Evolutionary conservation across 306 rosid genomes (phyloP).

Genomic region (Citrullus mucosospermus): DNA sequence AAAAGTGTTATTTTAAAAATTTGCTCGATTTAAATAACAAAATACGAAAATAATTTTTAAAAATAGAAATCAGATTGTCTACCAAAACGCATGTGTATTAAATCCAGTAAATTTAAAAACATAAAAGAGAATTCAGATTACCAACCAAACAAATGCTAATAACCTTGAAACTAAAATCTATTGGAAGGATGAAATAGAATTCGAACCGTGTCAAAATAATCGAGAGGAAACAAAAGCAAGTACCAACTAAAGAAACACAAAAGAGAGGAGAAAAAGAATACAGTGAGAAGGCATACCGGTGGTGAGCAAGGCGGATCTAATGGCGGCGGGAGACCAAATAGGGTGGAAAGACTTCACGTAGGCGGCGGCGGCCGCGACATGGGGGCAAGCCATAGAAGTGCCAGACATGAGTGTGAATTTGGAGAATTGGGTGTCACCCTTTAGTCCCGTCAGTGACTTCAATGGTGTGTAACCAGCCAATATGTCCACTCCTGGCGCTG

Average conservation of each 20-base stretch:
- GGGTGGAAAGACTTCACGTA: conserved; percentile 71
- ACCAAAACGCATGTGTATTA: too few relatives aligned
- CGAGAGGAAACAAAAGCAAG: too few relatives aligned
- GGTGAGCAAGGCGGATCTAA: conserved; percentile 49
- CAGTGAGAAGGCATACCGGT: conserved; percentile 30
- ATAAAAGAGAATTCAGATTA: too few relatives aligned
- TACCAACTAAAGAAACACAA: not conserved
- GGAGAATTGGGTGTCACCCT: conserved; percentile 71
- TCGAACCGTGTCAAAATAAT: not conserved
- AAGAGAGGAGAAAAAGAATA: not conserved
- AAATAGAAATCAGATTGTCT: too few relatives aligned
- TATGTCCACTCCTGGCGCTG: conserved; percentile 74
- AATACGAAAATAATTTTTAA: too few relatives aligned
- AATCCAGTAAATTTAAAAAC: too few relatives aligned
- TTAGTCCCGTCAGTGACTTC: conserved; percentile 50
- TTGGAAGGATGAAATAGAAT: not conserved
- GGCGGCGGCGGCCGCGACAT: conserved; percentile 76
- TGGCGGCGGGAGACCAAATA: not conserved
- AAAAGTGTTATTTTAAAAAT: too few relatives aligned
- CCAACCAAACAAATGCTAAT: too few relatives aligned
- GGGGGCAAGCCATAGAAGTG: conserved; percentile 97
- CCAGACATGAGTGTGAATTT: conserved; percentile 75
- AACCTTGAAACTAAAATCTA: too few relatives aligned
- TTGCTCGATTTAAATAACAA: too few relatives aligned
- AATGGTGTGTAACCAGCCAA: conserved; percentile 64